Conservation (phyloP, 169 alveolate species). For the Plasmodium inui region DNA sequence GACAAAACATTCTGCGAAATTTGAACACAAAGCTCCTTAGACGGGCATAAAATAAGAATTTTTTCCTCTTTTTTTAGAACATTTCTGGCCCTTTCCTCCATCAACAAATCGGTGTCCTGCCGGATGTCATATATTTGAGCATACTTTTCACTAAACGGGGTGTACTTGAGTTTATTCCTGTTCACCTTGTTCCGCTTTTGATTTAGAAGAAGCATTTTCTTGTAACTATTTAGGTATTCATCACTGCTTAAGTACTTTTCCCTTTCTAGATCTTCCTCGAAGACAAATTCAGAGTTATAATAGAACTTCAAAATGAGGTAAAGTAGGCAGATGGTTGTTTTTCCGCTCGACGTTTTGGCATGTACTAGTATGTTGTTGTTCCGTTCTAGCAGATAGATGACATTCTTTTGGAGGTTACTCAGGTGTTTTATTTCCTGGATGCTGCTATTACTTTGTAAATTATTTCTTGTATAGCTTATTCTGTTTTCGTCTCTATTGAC, state of each 20-base stretch:
- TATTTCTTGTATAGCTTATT: constrained; percentile 28
- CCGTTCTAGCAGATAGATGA: constrained; percentile 51
- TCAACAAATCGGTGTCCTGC: constrained; percentile 30
- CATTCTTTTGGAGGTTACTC: constrained; percentile 62
- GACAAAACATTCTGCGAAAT: constrained; percentile 45
- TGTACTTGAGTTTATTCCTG: constrained; percentile 32
- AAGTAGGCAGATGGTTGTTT: constrained; percentile 63
- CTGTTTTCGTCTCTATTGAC: constrained; percentile 13
- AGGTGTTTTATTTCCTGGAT: constrained; percentile 45
- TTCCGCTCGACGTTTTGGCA: constrained; percentile 73
- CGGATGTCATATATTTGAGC: constrained; percentile 39
- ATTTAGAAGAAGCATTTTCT: neutral
- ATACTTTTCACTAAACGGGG: constrained; percentile 65
- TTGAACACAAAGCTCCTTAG: constrained; percentile 73
- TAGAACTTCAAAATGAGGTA: constrained; percentile 50
- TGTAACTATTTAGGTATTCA: neutral
- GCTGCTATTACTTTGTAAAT: constrained; percentile 3
- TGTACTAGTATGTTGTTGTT: constrained; percentile 59
- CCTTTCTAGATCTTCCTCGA: constrained; percentile 60
- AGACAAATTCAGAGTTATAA: constrained; percentile 57
- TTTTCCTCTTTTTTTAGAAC: constrained; percentile 41
- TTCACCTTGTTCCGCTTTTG: neutral
- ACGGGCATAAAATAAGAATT: constrained; percentile 59
- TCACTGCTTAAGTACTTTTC: constrained; percentile 19
- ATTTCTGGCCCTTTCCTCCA: constrained; percentile 24